Conservation (phyloP, 306 rosid species). For the Cicer yamashitae region DNA sequence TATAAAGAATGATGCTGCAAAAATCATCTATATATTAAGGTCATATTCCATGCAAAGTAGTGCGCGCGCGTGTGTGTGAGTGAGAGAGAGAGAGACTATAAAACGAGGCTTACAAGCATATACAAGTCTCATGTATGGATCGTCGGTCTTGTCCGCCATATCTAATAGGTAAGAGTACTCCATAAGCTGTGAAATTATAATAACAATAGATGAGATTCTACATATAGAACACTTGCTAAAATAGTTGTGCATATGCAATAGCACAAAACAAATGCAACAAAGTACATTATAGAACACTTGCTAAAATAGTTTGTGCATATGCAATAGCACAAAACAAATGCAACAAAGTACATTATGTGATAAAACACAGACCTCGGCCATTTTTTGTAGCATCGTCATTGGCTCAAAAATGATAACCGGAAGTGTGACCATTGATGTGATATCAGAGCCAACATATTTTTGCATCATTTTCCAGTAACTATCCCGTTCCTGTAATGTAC, state of each 20-base stretch:
- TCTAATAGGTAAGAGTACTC: conserved; percentile 89
- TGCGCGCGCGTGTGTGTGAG: background rate
- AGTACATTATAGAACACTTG: conserved; percentile 17
- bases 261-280: conserved; percentile 23
- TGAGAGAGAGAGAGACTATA: background rate
- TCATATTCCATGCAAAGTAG: conserved; percentile 36
- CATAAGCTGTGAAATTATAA: conserved; percentile 71
- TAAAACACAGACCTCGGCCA: conserved; percentile 84
- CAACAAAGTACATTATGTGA: conserved; percentile 7
- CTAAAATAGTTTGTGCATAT: conserved; percentile 27
- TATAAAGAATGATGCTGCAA: conserved; percentile 93
- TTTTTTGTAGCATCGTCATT: conserved; percentile 90
- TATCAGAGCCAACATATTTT: conserved; percentile 83
- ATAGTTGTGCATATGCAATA: conserved; percentile 10
- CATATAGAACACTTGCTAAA: conserved; percentile 33
- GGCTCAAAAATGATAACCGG: conserved; percentile 97
- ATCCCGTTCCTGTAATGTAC: conserved; percentile 72
- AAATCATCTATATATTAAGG: conserved; percentile 26
- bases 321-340: conserved; percentile 22
- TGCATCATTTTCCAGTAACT: conserved; percentile 99
- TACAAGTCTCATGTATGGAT: conserved; percentile 86
- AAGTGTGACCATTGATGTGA: conserved; percentile 96
- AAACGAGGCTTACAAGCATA: conserved; percentile 71
- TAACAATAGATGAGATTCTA: conserved; percentile 26
- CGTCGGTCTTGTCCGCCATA: conserved; percentile 88